Conservation (phyloP, 495 filamentous ascomycete genomes). For the Podospora tetraspora region DNA sequence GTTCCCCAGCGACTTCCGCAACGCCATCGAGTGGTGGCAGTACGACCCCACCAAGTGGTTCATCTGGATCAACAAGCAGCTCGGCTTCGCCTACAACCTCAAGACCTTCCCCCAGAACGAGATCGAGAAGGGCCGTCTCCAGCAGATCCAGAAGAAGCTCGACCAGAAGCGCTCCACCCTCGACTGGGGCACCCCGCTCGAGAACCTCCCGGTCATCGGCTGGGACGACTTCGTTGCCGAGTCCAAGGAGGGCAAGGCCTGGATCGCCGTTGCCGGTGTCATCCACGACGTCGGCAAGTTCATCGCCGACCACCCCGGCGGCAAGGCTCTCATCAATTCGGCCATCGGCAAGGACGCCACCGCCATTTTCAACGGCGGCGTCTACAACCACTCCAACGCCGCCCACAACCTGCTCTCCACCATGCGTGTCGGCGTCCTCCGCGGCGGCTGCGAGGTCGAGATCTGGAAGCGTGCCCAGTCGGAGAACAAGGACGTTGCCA, state of each 20-base stretch:
- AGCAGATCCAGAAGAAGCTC: constrained; percentile 98
- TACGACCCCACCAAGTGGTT: constrained; percentile 99
- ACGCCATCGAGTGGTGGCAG: constrained; percentile 96
- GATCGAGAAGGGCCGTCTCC: constrained; percentile 97
- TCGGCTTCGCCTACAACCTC: constrained; percentile 89
- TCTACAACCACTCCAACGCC: constrained; percentile 96
- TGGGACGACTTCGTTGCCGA: constrained; percentile 94
- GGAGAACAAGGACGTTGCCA: constrained; percentile 80
- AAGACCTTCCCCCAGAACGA: constrained; percentile 98
- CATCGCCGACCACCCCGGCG: constrained; percentile 95
- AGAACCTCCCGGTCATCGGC: constrained; percentile 90
- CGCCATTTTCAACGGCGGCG: constrained; percentile 98
- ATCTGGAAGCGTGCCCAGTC: constrained; percentile 95
- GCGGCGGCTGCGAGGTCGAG: constrained; percentile 94
- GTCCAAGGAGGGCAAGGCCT: constrained; percentile 72
- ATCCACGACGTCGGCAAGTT: constrained; percentile 93
- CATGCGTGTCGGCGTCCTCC: constrained; percentile 94
- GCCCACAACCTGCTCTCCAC: constrained; percentile 96
- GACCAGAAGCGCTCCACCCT: constrained; percentile 89
- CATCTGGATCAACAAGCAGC: constrained; percentile 91
- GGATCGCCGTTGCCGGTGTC: constrained; percentile 86
- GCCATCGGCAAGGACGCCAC: constrained; percentile 97
- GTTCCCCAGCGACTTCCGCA: constrained; percentile 98
- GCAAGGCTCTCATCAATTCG: constrained; percentile 87
- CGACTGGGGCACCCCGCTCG: constrained; percentile 93